These are phyloP conservation scores for Serendipita sp. DNA, from an alignment of 768 basidiomycete species.

Conservation along the genomic window DNA sequence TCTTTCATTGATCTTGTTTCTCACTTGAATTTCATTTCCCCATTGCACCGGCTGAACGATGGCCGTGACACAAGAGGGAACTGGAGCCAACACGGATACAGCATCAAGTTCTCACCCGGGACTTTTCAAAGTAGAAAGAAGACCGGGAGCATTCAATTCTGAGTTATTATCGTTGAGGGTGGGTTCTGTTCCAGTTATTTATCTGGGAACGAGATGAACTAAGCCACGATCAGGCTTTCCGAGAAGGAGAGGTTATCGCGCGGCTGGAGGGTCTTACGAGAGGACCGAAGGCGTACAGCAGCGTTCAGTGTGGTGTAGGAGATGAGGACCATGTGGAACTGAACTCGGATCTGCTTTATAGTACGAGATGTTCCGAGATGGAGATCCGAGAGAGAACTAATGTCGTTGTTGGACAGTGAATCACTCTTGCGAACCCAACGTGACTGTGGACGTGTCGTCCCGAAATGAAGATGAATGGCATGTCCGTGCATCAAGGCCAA, in stretches of 20 bases:
- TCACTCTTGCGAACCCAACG: conserved; percentile 48
- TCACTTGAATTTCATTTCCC: too few species aligned
- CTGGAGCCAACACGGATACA: neutral
- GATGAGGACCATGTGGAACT: conserved; percentile 36
- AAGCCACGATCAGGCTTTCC: conserved; percentile 21
- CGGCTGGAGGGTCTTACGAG: conserved; percentile 21
- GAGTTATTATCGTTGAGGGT: conserved; percentile 25
- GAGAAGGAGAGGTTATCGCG: conserved; percentile 25
- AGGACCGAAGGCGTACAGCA: conserved; percentile 31
- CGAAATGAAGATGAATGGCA: conserved; percentile 31
- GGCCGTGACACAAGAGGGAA: neutral
- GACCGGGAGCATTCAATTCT: conserved; percentile 24
- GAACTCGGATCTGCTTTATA: conserved; percentile 44
- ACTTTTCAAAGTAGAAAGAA: conserved; percentile 24
- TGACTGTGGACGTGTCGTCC: conserved; percentile 36
- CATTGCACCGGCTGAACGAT: neutral
- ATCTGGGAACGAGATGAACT: neutral
- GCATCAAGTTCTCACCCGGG: conserved; percentile 21
- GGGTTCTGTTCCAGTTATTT: neutral
- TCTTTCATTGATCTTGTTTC: too few species aligned
- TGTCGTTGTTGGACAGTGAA: conserved; percentile 27
- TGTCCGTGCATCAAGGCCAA: conserved; percentile 29
- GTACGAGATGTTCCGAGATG: conserved; percentile 22
- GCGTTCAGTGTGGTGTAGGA: conserved; percentile 36
- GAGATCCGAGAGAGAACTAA: neutral